Percentiles rank a stretch among this genome's conserved stretches.
phyloP scores from a whole-genome alignment of 2,329 filamentous ascomycete species.

The Helotiales sp. region DNA sequence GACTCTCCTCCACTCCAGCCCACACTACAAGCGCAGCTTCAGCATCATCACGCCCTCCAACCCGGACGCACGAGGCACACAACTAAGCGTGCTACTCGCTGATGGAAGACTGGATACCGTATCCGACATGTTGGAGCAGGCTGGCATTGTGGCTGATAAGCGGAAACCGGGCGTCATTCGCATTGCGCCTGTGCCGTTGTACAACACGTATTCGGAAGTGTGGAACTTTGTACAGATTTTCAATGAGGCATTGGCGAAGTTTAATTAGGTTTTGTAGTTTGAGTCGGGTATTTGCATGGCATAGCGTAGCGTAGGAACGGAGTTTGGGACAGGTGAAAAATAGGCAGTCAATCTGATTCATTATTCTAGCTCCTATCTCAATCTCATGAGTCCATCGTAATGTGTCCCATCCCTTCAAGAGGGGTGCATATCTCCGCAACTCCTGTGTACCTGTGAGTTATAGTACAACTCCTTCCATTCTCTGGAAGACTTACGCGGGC shows the following conservation, averaged over 20 bases:
- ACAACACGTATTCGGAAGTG: slow-evolving; percentile 80
- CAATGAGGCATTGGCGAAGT: slow-evolving; percentile 36
- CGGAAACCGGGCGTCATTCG: slow-evolving; percentile 84
- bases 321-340: background rate
- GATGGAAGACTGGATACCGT: slow-evolving; percentile 74
- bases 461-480: no score
- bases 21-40: slow-evolving; percentile 47
- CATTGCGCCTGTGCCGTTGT: slow-evolving; percentile 82
- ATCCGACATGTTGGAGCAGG: slow-evolving; percentile 64
- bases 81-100: slow-evolving; percentile 74
- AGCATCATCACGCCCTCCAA: slow-evolving; percentile 48
- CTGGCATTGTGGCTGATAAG: slow-evolving; percentile 80
- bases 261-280: slow-evolving; percentile 5
- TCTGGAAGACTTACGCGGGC: slow-evolving; percentile 3
- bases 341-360: background rate
- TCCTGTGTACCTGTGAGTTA: background rate
- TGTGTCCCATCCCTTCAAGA: slow-evolving; percentile 7
- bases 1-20: slow-evolving; percentile 57
- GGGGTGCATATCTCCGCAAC: slow-evolving; percentile 11
- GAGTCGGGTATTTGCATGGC: background rate
- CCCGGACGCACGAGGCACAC: slow-evolving; percentile 46
- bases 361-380: background rate
- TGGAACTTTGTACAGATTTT: slow-evolving; percentile 62
- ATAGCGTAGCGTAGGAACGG: background rate
- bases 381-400: background rate